Conservation (phyloP, 805 yeast genomes). For the Lachancea nothofagi region DNA sequence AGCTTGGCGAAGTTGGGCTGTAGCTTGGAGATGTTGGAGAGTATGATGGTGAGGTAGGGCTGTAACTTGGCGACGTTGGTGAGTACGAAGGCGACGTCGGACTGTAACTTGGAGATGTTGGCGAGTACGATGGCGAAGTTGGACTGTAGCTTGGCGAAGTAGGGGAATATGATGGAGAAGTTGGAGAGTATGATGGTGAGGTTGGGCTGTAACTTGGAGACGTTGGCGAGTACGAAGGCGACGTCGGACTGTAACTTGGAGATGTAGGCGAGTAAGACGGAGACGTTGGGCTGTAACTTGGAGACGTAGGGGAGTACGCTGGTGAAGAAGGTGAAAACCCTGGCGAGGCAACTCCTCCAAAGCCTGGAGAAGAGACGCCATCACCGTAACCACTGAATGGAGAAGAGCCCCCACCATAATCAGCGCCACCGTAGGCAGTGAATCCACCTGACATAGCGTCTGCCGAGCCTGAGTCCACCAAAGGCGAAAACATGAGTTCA, state of each 20-base stretch:
- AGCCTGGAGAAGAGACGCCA: constrained; percentile 57
- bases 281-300: constrained; percentile 66
- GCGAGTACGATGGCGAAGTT: constrained; percentile 41
- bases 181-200: constrained; percentile 54
- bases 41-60: constrained; percentile 70
- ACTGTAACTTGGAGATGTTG: constrained; percentile 57
- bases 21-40: constrained; percentile 50
- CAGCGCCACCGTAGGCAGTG: constrained; percentile 81
- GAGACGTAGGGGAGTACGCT: constrained; percentile 74
- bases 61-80: constrained; percentile 64
- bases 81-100: constrained; percentile 72
- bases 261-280: constrained; percentile 68
- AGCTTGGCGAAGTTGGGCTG: constrained; percentile 58
- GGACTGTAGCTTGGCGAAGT: constrained; percentile 54
- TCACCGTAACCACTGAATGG: constrained; percentile 45
- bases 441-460: constrained; percentile 77
- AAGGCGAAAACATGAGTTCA: constrained; percentile 87
- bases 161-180: constrained; percentile 52
- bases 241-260: constrained; percentile 54
- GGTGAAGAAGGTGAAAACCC: constrained; percentile 75
- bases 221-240: too few species aligned
- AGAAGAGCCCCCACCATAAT: constrained; percentile 53
- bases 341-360: constrained; percentile 55
- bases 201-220: constrained; percentile 65
- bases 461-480: constrained; percentile 76